phyloP scores from a whole-genome alignment of 1,139 yeast species.

The Petasospora rhodanensis region DNA sequence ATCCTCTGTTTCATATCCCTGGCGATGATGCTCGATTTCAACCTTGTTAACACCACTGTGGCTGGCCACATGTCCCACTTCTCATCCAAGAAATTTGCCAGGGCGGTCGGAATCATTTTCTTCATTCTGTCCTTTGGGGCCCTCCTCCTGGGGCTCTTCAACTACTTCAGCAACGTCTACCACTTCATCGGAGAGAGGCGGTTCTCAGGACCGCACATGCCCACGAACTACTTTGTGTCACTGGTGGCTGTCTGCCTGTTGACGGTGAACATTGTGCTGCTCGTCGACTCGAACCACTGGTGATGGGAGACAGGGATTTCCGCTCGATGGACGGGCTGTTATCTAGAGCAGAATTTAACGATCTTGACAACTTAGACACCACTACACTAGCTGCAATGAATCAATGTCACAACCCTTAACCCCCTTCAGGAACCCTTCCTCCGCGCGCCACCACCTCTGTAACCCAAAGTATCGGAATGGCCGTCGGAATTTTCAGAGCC shows the following conservation, averaged over 20 bases:
- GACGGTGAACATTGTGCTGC: conserved; percentile 40
- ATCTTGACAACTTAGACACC: no score
- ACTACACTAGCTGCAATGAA: no score
- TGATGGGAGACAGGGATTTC: not conserved
- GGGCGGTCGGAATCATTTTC: conserved; percentile 37
- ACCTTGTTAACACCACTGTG: conserved; percentile 34
- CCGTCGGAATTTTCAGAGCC: no score
- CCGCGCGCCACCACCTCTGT: no score
- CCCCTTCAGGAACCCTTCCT: no score
- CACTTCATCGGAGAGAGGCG: conserved; percentile 12
- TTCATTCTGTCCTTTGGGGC: conserved; percentile 39
- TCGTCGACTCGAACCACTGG: conserved; percentile 13
- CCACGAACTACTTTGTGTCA: conserved; percentile 37
- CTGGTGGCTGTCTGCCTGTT: conserved; percentile 39
- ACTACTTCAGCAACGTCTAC: conserved; percentile 36
- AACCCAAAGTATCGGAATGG: no score
- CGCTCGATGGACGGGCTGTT: no score
- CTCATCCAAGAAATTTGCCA: conserved; percentile 25
- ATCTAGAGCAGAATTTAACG: no score
- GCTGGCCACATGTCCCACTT: conserved; percentile 15
- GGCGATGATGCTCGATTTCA: conserved; percentile 48
- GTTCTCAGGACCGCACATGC: conserved; percentile 5
- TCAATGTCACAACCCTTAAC: no score
- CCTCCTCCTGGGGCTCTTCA: conserved; percentile 38
- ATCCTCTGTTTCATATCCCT: conserved; percentile 48